Conservation (phyloP, 2,329 filamentous ascomycete species). For the Taxawa tesnikishii region DNA sequence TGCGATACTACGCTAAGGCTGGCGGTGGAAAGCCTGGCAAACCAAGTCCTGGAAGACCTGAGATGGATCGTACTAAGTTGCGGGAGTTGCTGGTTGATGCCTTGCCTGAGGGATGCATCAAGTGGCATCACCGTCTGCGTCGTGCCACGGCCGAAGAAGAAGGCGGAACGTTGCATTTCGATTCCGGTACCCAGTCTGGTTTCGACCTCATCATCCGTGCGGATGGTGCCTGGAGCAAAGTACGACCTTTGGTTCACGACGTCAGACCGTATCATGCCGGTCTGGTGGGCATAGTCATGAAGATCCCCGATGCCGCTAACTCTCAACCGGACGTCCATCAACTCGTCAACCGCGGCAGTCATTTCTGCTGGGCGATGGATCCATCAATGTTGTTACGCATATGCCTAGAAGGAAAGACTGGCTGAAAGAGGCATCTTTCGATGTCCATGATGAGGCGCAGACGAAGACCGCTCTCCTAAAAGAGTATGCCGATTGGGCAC, state of each 20-base stretch:
- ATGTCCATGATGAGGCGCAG: slow-evolving; percentile 12
- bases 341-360: slow-evolving; percentile 21
- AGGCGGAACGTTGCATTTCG: slow-evolving; percentile 16
- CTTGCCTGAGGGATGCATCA: slow-evolving; percentile 15
- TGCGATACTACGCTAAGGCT: slow-evolving; percentile 16
- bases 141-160: slow-evolving; percentile 9
- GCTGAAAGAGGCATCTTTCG: slow-evolving; percentile 11
- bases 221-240: slow-evolving; percentile 31
- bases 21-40: slow-evolving; percentile 11
- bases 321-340: slow-evolving; percentile 17
- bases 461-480: slow-evolving; percentile 12
- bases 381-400: slow-evolving; percentile 17
- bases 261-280: slow-evolving; percentile 24
- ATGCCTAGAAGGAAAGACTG: slow-evolving; percentile 14
- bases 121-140: slow-evolving; percentile 21
- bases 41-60: slow-evolving; percentile 17
- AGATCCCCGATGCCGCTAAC: slow-evolving; percentile 16
- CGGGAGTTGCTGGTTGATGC: slow-evolving; percentile 20
- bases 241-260: slow-evolving; percentile 18
- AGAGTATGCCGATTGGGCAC: slow-evolving; percentile 19
- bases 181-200: slow-evolving; percentile 14
- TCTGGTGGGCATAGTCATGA: slow-evolving; percentile 19
- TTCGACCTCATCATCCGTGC: slow-evolving; percentile 32
- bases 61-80: slow-evolving; percentile 24
- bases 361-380: slow-evolving; percentile 17